Evolutionary conservation across 805 yeast genomes (phyloP).

Genomic region (Candida succiphila): DNA sequence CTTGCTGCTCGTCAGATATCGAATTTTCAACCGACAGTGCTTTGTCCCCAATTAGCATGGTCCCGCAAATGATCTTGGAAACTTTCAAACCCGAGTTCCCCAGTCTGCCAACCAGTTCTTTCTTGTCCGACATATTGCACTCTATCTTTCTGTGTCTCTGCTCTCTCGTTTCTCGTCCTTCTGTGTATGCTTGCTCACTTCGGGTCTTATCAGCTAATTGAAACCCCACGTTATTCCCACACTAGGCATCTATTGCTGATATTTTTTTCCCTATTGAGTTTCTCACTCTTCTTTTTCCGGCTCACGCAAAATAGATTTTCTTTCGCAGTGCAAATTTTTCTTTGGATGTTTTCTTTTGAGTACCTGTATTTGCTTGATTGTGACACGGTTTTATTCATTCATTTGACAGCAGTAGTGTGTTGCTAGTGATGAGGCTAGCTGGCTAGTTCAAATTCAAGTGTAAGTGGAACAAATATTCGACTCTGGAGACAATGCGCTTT

Average conservation of each 20-base stretch:
- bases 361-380: not conserved
- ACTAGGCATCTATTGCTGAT: not conserved
- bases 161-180: no score
- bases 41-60: slow-evolving; percentile 17
- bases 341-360: not conserved
- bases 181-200: no score
- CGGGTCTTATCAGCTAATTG: no score
- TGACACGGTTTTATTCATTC: slow-evolving; percentile 1
- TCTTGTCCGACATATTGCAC: no score
- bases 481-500: no score
- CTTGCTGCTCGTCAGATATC: slow-evolving; percentile 34
- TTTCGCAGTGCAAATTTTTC: no score
- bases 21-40: slow-evolving; percentile 10
- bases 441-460: no score
- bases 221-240: not conserved
- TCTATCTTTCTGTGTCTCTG: no score
- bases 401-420: slow-evolving; percentile 20
- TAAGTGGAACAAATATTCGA: no score
- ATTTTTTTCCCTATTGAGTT: not conserved
- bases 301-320: no score
- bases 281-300: not conserved
- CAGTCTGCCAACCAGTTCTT: slow-evolving; percentile 3
- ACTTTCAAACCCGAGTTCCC: slow-evolving; percentile 27
- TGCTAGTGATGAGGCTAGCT: no score
- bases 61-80: slow-evolving; percentile 26